Conservation (phyloP, 2,329 filamentous ascomycete species). For the Metarhizium brunneum region DNA sequence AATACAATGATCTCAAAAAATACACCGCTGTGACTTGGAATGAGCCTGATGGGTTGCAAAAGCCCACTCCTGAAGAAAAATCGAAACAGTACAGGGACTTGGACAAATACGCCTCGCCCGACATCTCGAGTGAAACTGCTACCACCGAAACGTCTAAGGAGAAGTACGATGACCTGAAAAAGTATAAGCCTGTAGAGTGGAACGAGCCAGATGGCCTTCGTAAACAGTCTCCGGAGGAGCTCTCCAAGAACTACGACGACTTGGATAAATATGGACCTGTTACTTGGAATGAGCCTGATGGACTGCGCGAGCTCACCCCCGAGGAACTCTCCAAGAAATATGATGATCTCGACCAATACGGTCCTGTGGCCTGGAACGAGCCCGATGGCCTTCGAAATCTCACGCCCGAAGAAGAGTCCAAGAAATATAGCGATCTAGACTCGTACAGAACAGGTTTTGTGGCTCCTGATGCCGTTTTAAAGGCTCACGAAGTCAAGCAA, state of each 20-base stretch:
- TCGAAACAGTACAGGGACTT: slow-evolving; percentile 26
- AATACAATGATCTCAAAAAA: slow-evolving; percentile 31
- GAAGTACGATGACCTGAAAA: slow-evolving; percentile 29
- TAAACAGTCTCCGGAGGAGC: slow-evolving; percentile 21
- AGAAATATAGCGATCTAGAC: slow-evolving; percentile 25
- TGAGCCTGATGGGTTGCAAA: slow-evolving; percentile 21
- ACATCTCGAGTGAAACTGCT: slow-evolving; percentile 16
- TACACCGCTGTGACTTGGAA: slow-evolving; percentile 25
- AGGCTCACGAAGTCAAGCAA: slow-evolving; percentile 8
- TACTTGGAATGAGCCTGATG: slow-evolving; percentile 27
- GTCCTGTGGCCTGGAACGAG: slow-evolving; percentile 20
- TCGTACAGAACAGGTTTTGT: slow-evolving; percentile 17
- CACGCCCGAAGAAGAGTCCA: slow-evolving; percentile 20
- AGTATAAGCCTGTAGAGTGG: slow-evolving; percentile 28
- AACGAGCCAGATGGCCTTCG: slow-evolving; percentile 31
- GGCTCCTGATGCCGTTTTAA: slow-evolving; percentile 7
- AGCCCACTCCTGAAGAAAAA: slow-evolving; percentile 17
- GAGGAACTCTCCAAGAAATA: slow-evolving; percentile 33
- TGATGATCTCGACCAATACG: slow-evolving; percentile 25
- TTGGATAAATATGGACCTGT: slow-evolving; percentile 26
- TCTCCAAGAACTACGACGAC: slow-evolving; percentile 30
- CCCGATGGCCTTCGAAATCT: slow-evolving; percentile 16
- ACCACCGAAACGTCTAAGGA: slow-evolving; percentile 15
- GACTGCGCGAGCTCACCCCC: slow-evolving; percentile 16
- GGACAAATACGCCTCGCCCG: slow-evolving; percentile 23